Evolutionary conservation across 1,284 basidiomycete genomes (phyloP), one percentile per base, ranked within the genome.

Genomic region (Bondarzewia mesenterica): DNA sequence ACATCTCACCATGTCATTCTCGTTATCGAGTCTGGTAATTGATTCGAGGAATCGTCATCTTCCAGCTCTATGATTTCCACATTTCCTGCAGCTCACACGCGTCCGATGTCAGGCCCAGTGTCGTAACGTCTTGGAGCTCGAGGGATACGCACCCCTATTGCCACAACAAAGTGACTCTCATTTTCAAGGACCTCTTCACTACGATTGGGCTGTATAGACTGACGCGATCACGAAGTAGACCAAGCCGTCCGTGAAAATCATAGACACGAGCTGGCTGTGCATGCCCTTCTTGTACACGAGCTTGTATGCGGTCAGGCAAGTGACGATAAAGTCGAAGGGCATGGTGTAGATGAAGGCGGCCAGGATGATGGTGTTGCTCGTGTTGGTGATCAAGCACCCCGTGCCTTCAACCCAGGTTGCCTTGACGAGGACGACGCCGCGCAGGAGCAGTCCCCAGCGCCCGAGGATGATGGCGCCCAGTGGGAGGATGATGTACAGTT

Each of bases 161-260:
- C n/a, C n/a, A n/a, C n/a, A n/a, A n/a, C n/a, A n/a, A n/a, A n/a
- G n/a, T n/a, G n/a, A n/a, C n/a, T n/a, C n/a, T n/a, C n/a, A n/a
- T n/a, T n/a, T n/a, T n/a, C n/a, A n/a, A n/a, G n/a, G n/a, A n/a
- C n/a, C n/a, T n/a, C n/a, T n/a, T n/a, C n/a, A n/a, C n/a, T n/a
- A n/a, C n/a, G n/a, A n/a, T n/a, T n/a, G n/a, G n/a, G n/a, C n/a
- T n/a, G n/a, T n/a, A n/a, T n/a, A n/a, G 48, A 69, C 83, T 62
- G 60, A 85, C 79, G 82, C 85, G 48, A 87, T 76, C 50, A 78
- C 63, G 61, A 88, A 88, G 66, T 80, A 87, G 48, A 85, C 80
- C 44, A 88, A 60, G 12, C 84, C 83, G 56, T 86, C 83, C 7
- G 68, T 66, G 58, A 86, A 85, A 51, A 86, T 80, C 48, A 86